Base-by-base conservation (phyloP, 495 filamentous ascomycete genomes). In the Oidiodendron maius region DNA sequence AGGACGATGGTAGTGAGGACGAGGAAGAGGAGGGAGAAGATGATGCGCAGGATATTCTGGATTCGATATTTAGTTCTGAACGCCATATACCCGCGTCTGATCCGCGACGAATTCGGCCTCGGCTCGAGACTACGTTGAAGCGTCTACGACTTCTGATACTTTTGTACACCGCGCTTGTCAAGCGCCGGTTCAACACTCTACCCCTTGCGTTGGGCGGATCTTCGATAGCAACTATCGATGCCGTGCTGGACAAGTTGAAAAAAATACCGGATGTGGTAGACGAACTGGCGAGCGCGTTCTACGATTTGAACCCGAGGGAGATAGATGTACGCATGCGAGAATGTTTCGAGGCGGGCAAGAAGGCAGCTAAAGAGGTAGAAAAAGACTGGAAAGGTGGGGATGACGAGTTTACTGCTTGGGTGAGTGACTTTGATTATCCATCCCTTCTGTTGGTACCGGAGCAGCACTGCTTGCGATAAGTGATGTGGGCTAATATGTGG, bases 111-210 rank as follows among this genome's bases (percentile, higher is more conserved):
- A 72, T 84, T 40, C 67, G 73, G 13, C 66, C 64, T n/a, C 65
- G 77, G 25, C 65, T 84, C 25, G 77, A 82, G n/a, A 67, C 66
- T 4, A 71, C 75, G 17, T 52, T 80, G 16, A 76, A 70, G 61
- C 69, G 71, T 48, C 57, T 85, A 26, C 80, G 79, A 36, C 69
- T 81, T 41, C 70, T 78, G 2, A 72, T 69, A 3, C 52, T 80
- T 25, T 64, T 84, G 43, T 85, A 83, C 55, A 64, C 76, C 30
- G 81, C 82, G 11, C 59, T 80, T 15, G 60, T 74, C 24, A 85
- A 85, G 65, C 65, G 81, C 23, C 66, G 82, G 34, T 59, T 85
- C 30, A 80, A 76, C 63, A 66, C 69, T 4, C 60, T 84, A 8
- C 45, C 60, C 2, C 25, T 39, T 5, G 56, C 56, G 10, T 51